Percentiles rank a stretch among this genome's conserved stretches.
phyloP scores from a whole-genome alignment of 768 basidiomycete species.

The Tricholoma sp. region DNA sequence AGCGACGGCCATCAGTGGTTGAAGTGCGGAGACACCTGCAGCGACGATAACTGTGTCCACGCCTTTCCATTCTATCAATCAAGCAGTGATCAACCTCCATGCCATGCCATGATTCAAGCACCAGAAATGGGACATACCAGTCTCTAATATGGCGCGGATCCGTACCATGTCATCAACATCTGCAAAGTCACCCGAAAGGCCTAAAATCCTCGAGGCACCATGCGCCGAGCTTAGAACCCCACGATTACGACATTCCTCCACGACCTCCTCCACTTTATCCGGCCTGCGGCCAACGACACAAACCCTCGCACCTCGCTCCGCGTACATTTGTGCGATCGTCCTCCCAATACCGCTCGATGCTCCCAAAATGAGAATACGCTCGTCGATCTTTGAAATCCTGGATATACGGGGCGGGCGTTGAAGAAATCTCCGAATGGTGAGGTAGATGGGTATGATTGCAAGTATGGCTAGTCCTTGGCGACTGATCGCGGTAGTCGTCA shows the following conservation, averaged over 20 bases:
- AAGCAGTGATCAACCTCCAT: neutral
- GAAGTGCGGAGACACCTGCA: constrained; percentile 81
- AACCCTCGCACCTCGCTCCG: constrained; percentile 65
- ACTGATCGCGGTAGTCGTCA: constrained; percentile 12
- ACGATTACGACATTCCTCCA: constrained; percentile 46
- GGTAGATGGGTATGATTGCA: constrained; percentile 21
- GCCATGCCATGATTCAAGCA: too few species aligned
- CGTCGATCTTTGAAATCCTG: constrained; percentile 25
- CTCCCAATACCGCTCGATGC: constrained; percentile 82
- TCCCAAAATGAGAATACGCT: constrained; percentile 79
- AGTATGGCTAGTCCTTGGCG: constrained; percentile 16
- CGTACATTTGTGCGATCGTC: constrained; percentile 64
- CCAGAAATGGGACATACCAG: constrained; percentile 33
- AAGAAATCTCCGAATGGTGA: constrained; percentile 18
- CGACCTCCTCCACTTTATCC: constrained; percentile 51
- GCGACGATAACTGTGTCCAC: constrained; percentile 78
- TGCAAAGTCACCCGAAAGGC: constrained; percentile 58
- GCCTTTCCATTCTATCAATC: constrained; percentile 64
- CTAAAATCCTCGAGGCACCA: constrained; percentile 33
- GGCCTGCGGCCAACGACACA: constrained; percentile 70
- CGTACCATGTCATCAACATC: constrained; percentile 61
- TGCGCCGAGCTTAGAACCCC: constrained; percentile 10
- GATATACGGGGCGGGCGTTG: constrained; percentile 8
- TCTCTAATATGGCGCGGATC: constrained; percentile 46
- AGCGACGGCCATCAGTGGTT: constrained; percentile 68